Percentiles rank a stretch among this genome's conserved stretches.
Conservation (phyloP, 2,329 filamentous ascomycete species). For the Penicillium sp. region DNA sequence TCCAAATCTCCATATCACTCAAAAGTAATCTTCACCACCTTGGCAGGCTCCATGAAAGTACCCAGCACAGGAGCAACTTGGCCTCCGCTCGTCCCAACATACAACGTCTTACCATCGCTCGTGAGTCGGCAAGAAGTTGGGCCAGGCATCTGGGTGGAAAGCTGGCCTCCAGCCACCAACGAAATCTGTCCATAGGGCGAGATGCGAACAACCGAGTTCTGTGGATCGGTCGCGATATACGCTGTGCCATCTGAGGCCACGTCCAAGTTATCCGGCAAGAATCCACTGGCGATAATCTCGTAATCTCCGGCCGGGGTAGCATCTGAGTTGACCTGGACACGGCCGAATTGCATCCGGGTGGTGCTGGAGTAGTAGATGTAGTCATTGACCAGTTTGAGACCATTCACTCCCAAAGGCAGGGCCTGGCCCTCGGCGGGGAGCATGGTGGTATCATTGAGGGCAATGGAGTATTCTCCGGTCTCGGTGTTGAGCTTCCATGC, state of each 20-base stretch:
- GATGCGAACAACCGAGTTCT: slow-evolving; percentile 31
- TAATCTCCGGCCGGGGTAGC: slow-evolving; percentile 24
- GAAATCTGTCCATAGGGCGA: slow-evolving; percentile 27
- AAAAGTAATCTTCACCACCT: slow-evolving; percentile 25
- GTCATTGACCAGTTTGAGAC: slow-evolving; percentile 19
- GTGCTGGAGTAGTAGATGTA: slow-evolving; percentile 33
- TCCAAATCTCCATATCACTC: neutral
- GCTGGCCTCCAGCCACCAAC: slow-evolving; percentile 27
- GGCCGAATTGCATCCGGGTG: slow-evolving; percentile 28
- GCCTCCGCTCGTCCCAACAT: slow-evolving; percentile 32
- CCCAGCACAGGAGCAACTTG: slow-evolving; percentile 31
- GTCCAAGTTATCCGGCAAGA: slow-evolving; percentile 30
- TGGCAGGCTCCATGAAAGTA: slow-evolving; percentile 29
- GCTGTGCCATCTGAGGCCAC: slow-evolving; percentile 26
- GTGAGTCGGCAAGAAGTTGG: slow-evolving; percentile 25
- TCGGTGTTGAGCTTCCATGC: slow-evolving; percentile 28
- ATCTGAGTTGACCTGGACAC: slow-evolving; percentile 24
- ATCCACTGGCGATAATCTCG: slow-evolving; percentile 30
- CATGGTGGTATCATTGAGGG: slow-evolving; percentile 29
- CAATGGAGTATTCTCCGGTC: slow-evolving; percentile 25
- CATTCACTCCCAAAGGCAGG: slow-evolving; percentile 30
- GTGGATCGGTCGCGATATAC: slow-evolving; percentile 29
- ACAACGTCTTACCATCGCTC: slow-evolving; percentile 23
- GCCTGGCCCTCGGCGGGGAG: slow-evolving; percentile 23
- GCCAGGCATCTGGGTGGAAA: slow-evolving; percentile 29